Base-by-base conservation (phyloP, 2,329 filamentous ascomycete genomes). In the Pseudogymnoascus sp. region DNA sequence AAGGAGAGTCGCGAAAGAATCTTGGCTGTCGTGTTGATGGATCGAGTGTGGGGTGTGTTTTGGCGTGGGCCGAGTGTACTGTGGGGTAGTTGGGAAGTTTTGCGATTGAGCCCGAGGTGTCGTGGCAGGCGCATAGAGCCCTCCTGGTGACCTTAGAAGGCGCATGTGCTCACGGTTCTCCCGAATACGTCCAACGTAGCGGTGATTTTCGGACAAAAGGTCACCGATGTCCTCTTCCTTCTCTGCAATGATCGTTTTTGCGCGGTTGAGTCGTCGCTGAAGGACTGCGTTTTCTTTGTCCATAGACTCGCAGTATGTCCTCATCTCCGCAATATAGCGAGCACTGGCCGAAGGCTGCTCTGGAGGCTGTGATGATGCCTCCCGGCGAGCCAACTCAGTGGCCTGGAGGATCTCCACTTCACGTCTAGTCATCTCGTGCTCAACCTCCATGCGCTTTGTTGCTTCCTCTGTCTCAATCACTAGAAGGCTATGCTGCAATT, bases 161-260 rank as follows among this genome's bases (percentile, higher is more conserved):
- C 89, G 88, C 67, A 95, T 85, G 69, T 95, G 91, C 69, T 95
- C 89, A 63, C 92, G 80, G 69, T 96, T 96, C 71, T 95, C 90
- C 39, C 88, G 84, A 64, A 97, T 95, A 18, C 92, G 86, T 63
- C 85, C 89, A 61, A 92, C 82, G 57, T 96, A 78, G 71, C 89
- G 81, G 37, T 84, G 79, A 60, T 90, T 88, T 69, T 94, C 88
- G 67, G 95, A 90, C 2, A 77, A 72, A n/a, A 95, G 75, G 58
- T 78, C 77, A 5, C 82, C 78, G 15, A 88, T 82, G 67, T 90
- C 85, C 63, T 89, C 86, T 62, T 90, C 87, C 66, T 91, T 87
- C 64, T 88, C 82, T 67, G 89, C 83, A 59, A 95, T 89, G 21
- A 92, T 73, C 67, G 84, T 88, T 72, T 91, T 92, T 6, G 90